Conservation (phyloP, 2,329 filamentous ascomycete species). For the Intubia oerlemansii region DNA sequence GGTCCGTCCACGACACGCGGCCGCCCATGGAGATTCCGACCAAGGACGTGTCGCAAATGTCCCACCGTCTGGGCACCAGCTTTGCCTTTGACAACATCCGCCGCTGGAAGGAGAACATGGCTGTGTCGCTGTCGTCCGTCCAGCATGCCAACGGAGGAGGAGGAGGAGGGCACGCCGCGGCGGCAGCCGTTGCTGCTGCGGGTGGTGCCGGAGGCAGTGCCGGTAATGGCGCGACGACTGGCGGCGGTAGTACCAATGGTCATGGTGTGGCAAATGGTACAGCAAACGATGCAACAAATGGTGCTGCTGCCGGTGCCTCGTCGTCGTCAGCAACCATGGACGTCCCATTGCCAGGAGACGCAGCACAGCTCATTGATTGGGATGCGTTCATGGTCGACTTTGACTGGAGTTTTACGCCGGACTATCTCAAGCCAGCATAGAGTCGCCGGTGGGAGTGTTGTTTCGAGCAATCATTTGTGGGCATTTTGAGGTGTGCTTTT, state of each 20-base stretch:
- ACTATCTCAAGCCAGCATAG: slow-evolving; percentile 8
- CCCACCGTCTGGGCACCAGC: slow-evolving; percentile 25
- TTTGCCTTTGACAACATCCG: slow-evolving; percentile 27
- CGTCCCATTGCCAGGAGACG: slow-evolving; percentile 6
- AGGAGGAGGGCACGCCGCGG: slow-evolving; percentile 1
- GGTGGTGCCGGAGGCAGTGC: too few species aligned
- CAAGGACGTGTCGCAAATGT: slow-evolving; percentile 18
- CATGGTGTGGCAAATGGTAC: too few species aligned
- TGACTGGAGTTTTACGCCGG: slow-evolving; percentile 19
- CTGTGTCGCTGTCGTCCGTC: slow-evolving; percentile 15
- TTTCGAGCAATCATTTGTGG: too few species aligned
- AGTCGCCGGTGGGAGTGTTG: too few species aligned
- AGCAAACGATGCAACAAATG: too few species aligned
- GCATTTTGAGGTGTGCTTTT: too few species aligned
- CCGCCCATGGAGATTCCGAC: slow-evolving; percentile 16
- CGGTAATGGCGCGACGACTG: too few species aligned
- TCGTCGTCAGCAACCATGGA: slow-evolving; percentile 4
- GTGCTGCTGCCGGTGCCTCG: too few species aligned
- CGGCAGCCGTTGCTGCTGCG: too few species aligned
- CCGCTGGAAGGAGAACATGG: slow-evolving; percentile 22
- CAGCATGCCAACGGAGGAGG: slow-evolving; percentile 8
- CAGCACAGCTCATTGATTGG: slow-evolving; percentile 25
- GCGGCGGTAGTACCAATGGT: too few species aligned
- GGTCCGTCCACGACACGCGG: slow-evolving; percentile 18
- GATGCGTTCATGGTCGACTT: slow-evolving; percentile 28